Evolutionary conservation across 768 basidiomycete genomes (phyloP).

Genomic region (Boletus fagicola): DNA sequence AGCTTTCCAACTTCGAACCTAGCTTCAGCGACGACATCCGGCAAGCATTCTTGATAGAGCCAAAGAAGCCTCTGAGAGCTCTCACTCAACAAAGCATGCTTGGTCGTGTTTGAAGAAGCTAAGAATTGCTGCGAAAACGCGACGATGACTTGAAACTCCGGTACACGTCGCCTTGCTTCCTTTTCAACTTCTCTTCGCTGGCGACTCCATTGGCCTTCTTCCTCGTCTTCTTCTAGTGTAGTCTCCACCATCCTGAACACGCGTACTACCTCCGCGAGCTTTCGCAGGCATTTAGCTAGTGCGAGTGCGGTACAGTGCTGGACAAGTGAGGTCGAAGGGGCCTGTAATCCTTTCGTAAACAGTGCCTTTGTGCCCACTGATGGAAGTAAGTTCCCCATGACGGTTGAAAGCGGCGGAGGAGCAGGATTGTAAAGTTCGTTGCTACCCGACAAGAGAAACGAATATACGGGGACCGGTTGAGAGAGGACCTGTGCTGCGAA

Average conservation of each 20-base stretch:
- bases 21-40: slow-evolving; percentile 70
- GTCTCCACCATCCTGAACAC: slow-evolving; percentile 47
- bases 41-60: slow-evolving; percentile 80
- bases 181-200: slow-evolving; percentile 66
- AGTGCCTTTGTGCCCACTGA: slow-evolving; percentile 64
- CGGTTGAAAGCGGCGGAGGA: slow-evolving; percentile 68
- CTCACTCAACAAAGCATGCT: slow-evolving; percentile 68
- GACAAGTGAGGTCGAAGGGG: slow-evolving; percentile 62
- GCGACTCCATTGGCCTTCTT: slow-evolving; percentile 70
- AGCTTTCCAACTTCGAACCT: slow-evolving; percentile 87
- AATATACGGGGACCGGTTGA: slow-evolving; percentile 62
- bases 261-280: slow-evolving; percentile 56
- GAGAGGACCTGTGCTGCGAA: slow-evolving; percentile 79
- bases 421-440: slow-evolving; percentile 56
- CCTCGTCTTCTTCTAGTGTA: slow-evolving; percentile 59
- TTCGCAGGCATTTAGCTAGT: slow-evolving; percentile 71
- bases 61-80: slow-evolving; percentile 76
- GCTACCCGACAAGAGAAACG: slow-evolving; percentile 54
- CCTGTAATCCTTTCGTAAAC: slow-evolving; percentile 80
- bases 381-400: slow-evolving; percentile 82
- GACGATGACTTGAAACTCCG: slow-evolving; percentile 84
- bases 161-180: slow-evolving; percentile 72
- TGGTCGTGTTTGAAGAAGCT: slow-evolving; percentile 37
- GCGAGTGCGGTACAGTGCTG: slow-evolving; percentile 83
- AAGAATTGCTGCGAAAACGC: slow-evolving; percentile 66